These are phyloP conservation scores for Saccharomycodes ludwigii DNA, from an alignment of 805 yeast species.

Conservation along the genomic window DNA sequence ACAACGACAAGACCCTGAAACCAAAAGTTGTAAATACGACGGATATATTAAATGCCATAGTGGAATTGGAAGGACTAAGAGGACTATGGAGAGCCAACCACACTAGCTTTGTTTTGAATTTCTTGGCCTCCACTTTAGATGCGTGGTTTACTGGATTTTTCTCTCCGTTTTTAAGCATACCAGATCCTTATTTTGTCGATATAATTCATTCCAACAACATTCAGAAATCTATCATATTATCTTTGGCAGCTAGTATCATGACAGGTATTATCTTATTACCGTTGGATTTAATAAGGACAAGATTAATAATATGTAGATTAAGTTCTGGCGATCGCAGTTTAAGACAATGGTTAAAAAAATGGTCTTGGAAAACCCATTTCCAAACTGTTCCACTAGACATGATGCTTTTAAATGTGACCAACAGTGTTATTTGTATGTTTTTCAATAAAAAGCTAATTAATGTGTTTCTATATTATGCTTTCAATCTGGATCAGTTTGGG, in stretches of 20 bases:
- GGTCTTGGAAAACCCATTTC: conserved; percentile 27
- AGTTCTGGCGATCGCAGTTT: conserved; percentile 45
- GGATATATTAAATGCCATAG: conserved; percentile 51
- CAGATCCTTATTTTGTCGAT: conserved; percentile 83
- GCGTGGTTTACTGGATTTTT: conserved; percentile 88
- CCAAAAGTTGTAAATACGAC: conserved; percentile 52
- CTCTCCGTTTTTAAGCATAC: conserved; percentile 68
- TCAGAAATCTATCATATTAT: conserved; percentile 48
- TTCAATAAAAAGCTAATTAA: conserved; percentile 54
- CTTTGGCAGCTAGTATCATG: conserved; percentile 57
- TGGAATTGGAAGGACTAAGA: conserved; percentile 58
- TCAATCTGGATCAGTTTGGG: conserved; percentile 55
- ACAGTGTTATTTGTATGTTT: conserved; percentile 46
- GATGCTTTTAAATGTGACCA: conserved; percentile 54
- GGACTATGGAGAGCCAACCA: conserved; percentile 66
- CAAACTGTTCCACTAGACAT: conserved; percentile 46
- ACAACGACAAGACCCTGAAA: conserved; percentile 24
- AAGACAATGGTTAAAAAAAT: conserved; percentile 46
- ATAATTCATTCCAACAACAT: conserved; percentile 73
- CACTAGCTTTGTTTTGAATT: conserved; percentile 67
- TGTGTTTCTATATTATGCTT: conserved; percentile 41
- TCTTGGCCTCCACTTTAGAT: conserved; percentile 64
- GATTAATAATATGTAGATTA: conserved; percentile 47
- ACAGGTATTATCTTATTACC: conserved; percentile 71
- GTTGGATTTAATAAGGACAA: conserved; percentile 66